Evolutionary conservation across 2,329 filamentous ascomycete species (phyloP).

Genomic region (Fusarium sublunatum): DNA sequence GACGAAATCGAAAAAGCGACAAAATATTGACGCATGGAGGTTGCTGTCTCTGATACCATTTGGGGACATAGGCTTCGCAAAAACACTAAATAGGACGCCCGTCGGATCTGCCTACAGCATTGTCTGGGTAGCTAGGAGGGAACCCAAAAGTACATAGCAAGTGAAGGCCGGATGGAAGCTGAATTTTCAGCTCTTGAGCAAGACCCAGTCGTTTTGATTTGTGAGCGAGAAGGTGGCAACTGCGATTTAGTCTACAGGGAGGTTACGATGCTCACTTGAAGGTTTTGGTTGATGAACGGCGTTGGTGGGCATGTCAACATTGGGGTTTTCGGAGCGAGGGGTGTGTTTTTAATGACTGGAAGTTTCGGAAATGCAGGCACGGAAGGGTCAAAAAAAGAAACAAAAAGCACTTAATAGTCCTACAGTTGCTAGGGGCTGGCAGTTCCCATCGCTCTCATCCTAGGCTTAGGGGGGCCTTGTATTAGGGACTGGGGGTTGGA

Average conservation of each 20-base stretch:
- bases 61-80: neutral
- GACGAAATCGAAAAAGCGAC: neutral
- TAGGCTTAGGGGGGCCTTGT: constrained; percentile 1
- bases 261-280: constrained; percentile 25
- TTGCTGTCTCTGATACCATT: neutral
- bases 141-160: constrained; percentile 3
- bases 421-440: constrained; percentile 13
- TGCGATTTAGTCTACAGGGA: constrained; percentile 8
- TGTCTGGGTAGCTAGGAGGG: constrained; percentile 10
- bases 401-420: constrained; percentile 39
- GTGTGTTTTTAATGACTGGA: constrained; percentile 36
- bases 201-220: constrained; percentile 13
- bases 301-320: constrained; percentile 35
- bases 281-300: constrained; percentile 39
- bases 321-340: constrained; percentile 30
- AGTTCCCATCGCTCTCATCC: constrained; percentile 17
- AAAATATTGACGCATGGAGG: neutral
- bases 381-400: constrained; percentile 27
- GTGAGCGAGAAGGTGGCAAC: constrained; percentile 11
- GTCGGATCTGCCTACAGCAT: neutral
- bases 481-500: constrained; percentile 15
- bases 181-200: neutral
- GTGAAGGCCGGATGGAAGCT: constrained; percentile 5
- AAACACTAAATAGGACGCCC: neutral
- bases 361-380: constrained; percentile 15